A percentile compares a stretch with the other conserved stretches of the same genome.
Evolutionary conservation across 2,329 filamentous ascomycete species (phyloP).

Genomic region (Aureobasidium musti): DNA sequence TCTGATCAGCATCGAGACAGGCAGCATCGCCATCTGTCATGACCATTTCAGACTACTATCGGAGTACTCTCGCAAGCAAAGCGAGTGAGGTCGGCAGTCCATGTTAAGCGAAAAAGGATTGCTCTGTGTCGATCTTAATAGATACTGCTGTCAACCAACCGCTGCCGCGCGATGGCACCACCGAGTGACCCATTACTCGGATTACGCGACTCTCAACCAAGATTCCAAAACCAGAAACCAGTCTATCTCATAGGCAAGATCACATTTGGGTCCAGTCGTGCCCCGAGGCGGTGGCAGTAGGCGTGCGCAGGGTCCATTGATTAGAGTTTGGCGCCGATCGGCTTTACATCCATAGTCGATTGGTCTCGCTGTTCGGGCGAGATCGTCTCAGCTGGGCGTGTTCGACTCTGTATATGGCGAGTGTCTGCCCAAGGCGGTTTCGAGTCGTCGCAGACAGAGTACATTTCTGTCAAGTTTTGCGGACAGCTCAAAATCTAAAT

Average conservation of each 20-base stretch:
- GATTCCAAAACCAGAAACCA: neutral
- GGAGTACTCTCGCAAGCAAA: neutral
- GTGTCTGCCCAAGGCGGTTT: neutral
- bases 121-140: conserved; percentile 16
- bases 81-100: neutral
- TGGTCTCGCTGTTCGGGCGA: neutral
- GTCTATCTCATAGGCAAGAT: neutral
- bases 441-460: conserved; percentile 13
- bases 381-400: neutral
- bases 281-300: conserved; percentile 14
- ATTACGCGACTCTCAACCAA: neutral
- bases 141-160: conserved; percentile 18
- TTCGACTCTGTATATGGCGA: neutral
- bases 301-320: conserved; percentile 9
- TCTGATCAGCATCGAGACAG: neutral
- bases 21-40: neutral
- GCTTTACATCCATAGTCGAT: neutral
- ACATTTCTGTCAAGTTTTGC: neutral
- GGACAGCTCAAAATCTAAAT: neutral
- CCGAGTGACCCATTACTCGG: neutral
- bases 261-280: neutral
- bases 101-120: neutral
- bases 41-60: neutral
- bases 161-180: conserved; percentile 1
- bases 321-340: neutral